phyloP scores from a whole-genome alignment of 2,329 filamentous ascomycete genomes.

The Aureobasidium sp. region DNA sequence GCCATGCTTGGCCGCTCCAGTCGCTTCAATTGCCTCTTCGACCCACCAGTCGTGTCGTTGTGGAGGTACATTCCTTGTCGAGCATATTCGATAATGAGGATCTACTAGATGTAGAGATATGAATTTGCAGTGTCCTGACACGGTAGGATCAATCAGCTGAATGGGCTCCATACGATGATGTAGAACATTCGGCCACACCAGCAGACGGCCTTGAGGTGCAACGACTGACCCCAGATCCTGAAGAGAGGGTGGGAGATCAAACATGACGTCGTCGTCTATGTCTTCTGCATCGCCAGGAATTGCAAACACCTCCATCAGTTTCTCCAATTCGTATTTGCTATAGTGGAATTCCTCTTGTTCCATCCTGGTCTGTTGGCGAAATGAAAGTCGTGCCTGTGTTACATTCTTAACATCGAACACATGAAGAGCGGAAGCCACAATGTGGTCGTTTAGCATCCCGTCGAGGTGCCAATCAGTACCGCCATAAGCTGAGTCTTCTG shows the following conservation, averaged over 20 bases:
- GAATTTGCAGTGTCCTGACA: constrained; percentile 60
- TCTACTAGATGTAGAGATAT: constrained; percentile 65
- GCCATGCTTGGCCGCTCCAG: not conserved
- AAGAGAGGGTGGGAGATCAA: constrained; percentile 23
- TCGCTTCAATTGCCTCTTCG: not conserved
- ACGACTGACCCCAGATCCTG: constrained; percentile 54
- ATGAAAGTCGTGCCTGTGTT: constrained; percentile 53
- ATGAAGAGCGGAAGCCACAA: constrained; percentile 66
- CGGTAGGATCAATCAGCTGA: constrained; percentile 51
- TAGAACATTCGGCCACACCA: constrained; percentile 58
- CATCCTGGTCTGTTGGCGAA: constrained; percentile 42
- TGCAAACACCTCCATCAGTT: not conserved
- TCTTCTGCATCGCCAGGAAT: not conserved
- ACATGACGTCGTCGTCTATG: not conserved
- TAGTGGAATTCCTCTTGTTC: constrained; percentile 29
- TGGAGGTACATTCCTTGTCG: constrained; percentile 53
- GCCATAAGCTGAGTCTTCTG: constrained; percentile 57
- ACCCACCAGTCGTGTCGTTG: constrained; percentile 51
- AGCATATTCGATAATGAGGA: constrained; percentile 55
- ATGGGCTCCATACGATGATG: constrained; percentile 59
- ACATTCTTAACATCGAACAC: constrained; percentile 68
- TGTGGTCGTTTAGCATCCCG: constrained; percentile 61
- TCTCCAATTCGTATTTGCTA: constrained; percentile 24
- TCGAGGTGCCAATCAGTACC: constrained; percentile 58
- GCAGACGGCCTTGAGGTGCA: constrained; percentile 50